These are phyloP conservation scores for Fusarium anguioides DNA, from an alignment of 2,329 filamentous ascomycete species.

Conservation along the genomic window DNA sequence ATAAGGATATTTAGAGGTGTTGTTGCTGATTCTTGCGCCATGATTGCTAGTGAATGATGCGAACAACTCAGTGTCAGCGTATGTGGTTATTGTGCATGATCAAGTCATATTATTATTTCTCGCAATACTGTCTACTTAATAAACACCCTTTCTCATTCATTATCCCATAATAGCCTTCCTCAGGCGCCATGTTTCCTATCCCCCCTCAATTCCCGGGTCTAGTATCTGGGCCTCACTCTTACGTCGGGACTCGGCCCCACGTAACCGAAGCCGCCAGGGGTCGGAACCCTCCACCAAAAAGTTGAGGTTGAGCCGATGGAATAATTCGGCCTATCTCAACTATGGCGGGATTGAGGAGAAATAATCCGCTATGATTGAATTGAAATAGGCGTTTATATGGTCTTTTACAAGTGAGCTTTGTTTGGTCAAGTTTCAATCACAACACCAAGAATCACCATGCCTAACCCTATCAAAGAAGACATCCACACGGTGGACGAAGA, in stretches of 20 bases:
- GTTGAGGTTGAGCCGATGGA: slow-evolving; percentile 4
- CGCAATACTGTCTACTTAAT: background rate
- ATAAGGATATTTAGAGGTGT: slow-evolving; percentile 31
- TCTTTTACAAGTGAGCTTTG: background rate
- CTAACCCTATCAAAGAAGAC: slow-evolving; percentile 45
- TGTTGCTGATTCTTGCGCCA: background rate
- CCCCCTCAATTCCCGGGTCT: slow-evolving; percentile 1
- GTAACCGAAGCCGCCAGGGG: background rate
- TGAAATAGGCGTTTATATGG: slow-evolving; percentile 13
- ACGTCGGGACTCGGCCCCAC: slow-evolving; percentile 34
- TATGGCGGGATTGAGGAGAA: slow-evolving; percentile 7
- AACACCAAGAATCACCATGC: slow-evolving; percentile 37
- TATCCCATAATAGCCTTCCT: background rate
- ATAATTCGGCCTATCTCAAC: background rate
- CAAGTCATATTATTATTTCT: background rate
- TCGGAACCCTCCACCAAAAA: slow-evolving; percentile 29
- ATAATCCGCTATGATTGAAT: background rate
- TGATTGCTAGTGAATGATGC: background rate
- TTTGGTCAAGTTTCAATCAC: background rate
- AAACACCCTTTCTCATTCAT: background rate
- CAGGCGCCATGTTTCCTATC: background rate
- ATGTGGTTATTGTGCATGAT: background rate
- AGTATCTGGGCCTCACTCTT: background rate
- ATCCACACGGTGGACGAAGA: slow-evolving; percentile 45
- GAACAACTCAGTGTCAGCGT: background rate